A percentile compares a stretch with the other conserved stretches of the same genome.
These are phyloP conservation scores for Galeopsis tetrahit DNA, from an alignment of 257 asterid species.

Conservation along the genomic window DNA sequence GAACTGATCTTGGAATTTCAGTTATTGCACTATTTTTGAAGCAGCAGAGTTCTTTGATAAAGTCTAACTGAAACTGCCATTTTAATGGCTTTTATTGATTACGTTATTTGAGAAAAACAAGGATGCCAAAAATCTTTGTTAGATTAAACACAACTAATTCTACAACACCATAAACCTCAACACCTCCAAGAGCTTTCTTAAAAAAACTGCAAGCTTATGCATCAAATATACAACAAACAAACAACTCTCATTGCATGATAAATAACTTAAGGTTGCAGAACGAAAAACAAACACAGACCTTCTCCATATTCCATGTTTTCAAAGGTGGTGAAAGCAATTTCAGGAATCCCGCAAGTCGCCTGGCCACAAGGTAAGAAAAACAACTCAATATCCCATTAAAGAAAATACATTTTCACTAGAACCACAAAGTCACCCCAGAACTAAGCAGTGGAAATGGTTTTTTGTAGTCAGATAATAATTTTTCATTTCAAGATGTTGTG, in stretches of 20 bases:
- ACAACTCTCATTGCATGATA: conserved; percentile 18
- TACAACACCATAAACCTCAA: conserved; percentile 30
- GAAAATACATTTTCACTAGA: background rate
- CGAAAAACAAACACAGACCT: conserved; percentile 54
- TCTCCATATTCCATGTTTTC: conserved; percentile 99
- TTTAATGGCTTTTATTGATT: conserved; percentile 21
- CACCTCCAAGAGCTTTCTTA: conserved; percentile 22
- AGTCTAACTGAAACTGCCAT: conserved; percentile 16
- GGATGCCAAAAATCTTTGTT: conserved; percentile 9
- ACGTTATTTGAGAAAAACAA: conserved; percentile 4
- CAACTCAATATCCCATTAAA: conserved; percentile 24
- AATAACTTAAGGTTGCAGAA: conserved; percentile 27
- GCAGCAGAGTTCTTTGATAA: conserved; percentile 1
- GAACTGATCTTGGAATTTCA: conserved; percentile 19
- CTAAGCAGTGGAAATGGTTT: conserved; percentile 14
- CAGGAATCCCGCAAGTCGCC: conserved; percentile 99
- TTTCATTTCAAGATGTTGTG: conserved; percentile 22
- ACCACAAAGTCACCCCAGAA: conserved; percentile 31
- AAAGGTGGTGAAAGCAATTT: conserved; percentile 84
- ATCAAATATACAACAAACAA: conserved; percentile 16
- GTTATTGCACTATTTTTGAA: conserved; percentile 13
- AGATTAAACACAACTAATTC: conserved; percentile 7
- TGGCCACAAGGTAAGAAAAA: conserved; percentile 40
- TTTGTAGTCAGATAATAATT: conserved; percentile 16
- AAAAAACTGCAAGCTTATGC: conserved; percentile 17